phyloP scores from a whole-genome alignment of 2,329 filamentous ascomycete species.

The Aspergillus persii region DNA sequence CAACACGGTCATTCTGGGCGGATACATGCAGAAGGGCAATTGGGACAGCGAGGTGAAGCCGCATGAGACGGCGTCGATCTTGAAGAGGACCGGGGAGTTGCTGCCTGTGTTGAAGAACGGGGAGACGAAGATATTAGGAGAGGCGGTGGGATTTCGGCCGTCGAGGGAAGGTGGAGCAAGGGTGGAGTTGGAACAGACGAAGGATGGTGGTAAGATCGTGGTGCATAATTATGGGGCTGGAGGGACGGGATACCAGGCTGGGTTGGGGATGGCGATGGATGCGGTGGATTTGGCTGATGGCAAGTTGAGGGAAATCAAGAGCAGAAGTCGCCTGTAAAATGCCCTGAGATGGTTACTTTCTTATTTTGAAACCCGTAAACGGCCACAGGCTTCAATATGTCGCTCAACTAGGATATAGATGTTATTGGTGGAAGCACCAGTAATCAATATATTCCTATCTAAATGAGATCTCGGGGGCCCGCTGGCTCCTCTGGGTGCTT shows the following conservation, averaged over 20 bases:
- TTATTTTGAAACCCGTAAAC: too few relatives aligned
- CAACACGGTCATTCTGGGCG: constrained; percentile 39
- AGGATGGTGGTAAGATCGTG: background rate
- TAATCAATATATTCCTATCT: too few relatives aligned
- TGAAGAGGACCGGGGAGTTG: constrained; percentile 35
- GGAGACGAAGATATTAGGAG: constrained; percentile 33
- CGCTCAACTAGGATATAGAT: too few relatives aligned
- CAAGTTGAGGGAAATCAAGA: background rate
- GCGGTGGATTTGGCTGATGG: constrained; percentile 7
- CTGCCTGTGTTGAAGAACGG: constrained; percentile 28
- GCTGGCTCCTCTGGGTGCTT: too few relatives aligned
- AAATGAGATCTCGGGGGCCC: too few relatives aligned
- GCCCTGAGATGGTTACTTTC: too few relatives aligned
- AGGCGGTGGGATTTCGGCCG: constrained; percentile 24
- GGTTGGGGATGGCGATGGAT: constrained; percentile 19
- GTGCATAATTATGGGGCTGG: constrained; percentile 42
- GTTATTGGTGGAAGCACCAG: too few relatives aligned
- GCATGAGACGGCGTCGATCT: constrained; percentile 39
- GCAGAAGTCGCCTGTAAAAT: background rate
- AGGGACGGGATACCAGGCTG: constrained; percentile 47
- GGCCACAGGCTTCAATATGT: too few relatives aligned
- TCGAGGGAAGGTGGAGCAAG: constrained; percentile 18
- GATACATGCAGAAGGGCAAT: constrained; percentile 30
- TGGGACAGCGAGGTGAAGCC: constrained; percentile 12
- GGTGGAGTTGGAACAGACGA: constrained; percentile 11